phyloP scores from a whole-genome alignment of 2,329 filamentous ascomycete genomes.

The Stagonosporopsis tanaceti region DNA sequence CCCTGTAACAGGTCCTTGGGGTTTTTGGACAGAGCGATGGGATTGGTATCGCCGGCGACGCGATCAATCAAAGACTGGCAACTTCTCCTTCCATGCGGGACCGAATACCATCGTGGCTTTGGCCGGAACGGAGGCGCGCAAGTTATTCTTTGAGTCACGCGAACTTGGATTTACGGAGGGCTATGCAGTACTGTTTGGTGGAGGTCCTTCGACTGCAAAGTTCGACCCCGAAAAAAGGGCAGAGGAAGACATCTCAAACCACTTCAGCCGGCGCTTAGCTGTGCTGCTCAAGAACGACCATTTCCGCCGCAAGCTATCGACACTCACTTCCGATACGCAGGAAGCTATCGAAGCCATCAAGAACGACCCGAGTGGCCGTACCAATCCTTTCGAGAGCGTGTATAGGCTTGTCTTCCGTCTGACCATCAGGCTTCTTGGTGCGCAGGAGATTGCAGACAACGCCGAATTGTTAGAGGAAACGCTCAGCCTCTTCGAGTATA shows the following conservation, averaged over 20 bases:
- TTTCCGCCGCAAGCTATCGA: conserved; percentile 47
- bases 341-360: conserved; percentile 51
- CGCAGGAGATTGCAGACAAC: conserved; percentile 62
- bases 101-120: conserved; percentile 56
- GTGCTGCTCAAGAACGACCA: conserved; percentile 38
- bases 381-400: conserved; percentile 64
- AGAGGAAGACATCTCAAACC: conserved; percentile 26
- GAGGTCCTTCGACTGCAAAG: conserved; percentile 22
- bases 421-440: conserved; percentile 65
- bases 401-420: conserved; percentile 63
- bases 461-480: conserved; percentile 53
- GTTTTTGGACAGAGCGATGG: conserved; percentile 58
- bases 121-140: conserved; percentile 53
- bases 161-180: conserved; percentile 56
- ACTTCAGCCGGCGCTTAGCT: conserved; percentile 34
- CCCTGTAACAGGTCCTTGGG: conserved; percentile 55
- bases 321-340: conserved; percentile 53
- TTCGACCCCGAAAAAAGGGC: conserved; percentile 21
- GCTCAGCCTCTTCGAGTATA: conserved; percentile 56
- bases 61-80: conserved; percentile 48
- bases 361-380: conserved; percentile 45
- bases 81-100: conserved; percentile 61
- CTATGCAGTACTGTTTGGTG: conserved; percentile 42
- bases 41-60: conserved; percentile 54
- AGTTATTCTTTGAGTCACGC: conserved; percentile 57